These are phyloP conservation scores for Melastoma candidum DNA, from an alignment of 441 rosid genomes.

Conservation along the genomic window DNA sequence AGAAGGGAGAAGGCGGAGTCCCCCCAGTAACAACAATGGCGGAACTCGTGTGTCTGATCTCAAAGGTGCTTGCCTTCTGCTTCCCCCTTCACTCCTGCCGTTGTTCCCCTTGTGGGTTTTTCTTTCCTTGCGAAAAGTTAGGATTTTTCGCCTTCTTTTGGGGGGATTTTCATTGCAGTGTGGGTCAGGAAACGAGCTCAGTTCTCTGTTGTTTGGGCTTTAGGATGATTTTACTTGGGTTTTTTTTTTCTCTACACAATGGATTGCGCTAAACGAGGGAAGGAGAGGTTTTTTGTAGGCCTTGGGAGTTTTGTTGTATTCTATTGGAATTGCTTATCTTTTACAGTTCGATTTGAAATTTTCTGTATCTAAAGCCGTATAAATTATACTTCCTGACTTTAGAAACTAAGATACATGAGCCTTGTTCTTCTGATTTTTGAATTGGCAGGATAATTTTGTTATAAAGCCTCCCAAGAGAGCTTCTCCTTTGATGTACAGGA, in stretches of 20 bases:
- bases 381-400: not conserved
- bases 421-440: constrained; percentile 1
- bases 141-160: not conserved
- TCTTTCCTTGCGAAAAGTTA: not conserved
- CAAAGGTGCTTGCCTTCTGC: constrained; percentile 1
- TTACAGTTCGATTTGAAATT: not conserved
- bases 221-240: not conserved
- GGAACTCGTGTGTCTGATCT: not conserved
- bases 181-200: not conserved
- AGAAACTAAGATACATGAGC: not conserved
- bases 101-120: not conserved
- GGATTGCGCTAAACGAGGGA: too few species aligned
- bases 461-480: constrained; percentile 4
- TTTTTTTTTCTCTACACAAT: too few species aligned
- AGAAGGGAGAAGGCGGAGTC: too few species aligned
- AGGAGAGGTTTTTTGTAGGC: too few species aligned
- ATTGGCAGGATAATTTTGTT: constrained; percentile 5
- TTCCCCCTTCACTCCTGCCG: not conserved
- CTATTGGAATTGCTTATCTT: too few species aligned
- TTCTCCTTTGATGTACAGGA: constrained; percentile 7
- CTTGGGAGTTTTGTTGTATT: too few species aligned
- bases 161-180: not conserved
- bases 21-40: constrained; percentile 1
- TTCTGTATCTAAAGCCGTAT: not conserved
- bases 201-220: not conserved